phyloP scores from a whole-genome alignment of 2,329 filamentous ascomycete genomes.

The Alternaria gaisen region DNA sequence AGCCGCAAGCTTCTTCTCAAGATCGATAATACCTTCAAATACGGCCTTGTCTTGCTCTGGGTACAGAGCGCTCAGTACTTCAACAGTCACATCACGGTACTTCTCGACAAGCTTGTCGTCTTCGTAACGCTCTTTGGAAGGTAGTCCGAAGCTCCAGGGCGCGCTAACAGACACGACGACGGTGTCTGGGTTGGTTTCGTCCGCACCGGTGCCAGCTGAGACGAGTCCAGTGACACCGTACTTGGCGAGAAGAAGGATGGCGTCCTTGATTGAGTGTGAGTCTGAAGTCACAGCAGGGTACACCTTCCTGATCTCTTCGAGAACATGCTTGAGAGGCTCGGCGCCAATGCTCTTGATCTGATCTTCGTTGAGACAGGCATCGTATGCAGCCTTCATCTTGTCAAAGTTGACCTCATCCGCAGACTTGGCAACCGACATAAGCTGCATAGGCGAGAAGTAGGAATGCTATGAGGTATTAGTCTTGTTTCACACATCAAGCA shows the following conservation, averaged over 20 bases:
- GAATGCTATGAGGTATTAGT: slow-evolving; percentile 55
- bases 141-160: slow-evolving; percentile 58
- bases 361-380: slow-evolving; percentile 71
- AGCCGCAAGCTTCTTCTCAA: slow-evolving; percentile 69
- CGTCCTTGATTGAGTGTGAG: slow-evolving; percentile 50
- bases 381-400: slow-evolving; percentile 70
- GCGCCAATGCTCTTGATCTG: slow-evolving; percentile 64
- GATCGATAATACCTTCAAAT: slow-evolving; percentile 52
- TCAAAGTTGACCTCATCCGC: slow-evolving; percentile 70
- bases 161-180: slow-evolving; percentile 59
- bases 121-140: slow-evolving; percentile 49
- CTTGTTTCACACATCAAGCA: not conserved
- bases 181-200: slow-evolving; percentile 65
- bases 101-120: slow-evolving; percentile 45
- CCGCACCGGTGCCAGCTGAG: slow-evolving; percentile 46
- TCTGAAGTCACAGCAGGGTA: slow-evolving; percentile 23
- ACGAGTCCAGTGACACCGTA: slow-evolving; percentile 53
- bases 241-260: slow-evolving; percentile 58
- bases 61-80: slow-evolving; percentile 33
- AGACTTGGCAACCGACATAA: slow-evolving; percentile 47
- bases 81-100: slow-evolving; percentile 35
- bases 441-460: slow-evolving; percentile 56
- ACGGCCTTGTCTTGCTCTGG: slow-evolving; percentile 44
- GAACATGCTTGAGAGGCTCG: slow-evolving; percentile 64
- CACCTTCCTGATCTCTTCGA: slow-evolving; percentile 59